Percentiles rank a stretch among this genome's conserved stretches.
These are phyloP conservation scores for Gracilaria caudata DNA, from an alignment of 23 red algal genomes.

Conservation along the genomic window DNA sequence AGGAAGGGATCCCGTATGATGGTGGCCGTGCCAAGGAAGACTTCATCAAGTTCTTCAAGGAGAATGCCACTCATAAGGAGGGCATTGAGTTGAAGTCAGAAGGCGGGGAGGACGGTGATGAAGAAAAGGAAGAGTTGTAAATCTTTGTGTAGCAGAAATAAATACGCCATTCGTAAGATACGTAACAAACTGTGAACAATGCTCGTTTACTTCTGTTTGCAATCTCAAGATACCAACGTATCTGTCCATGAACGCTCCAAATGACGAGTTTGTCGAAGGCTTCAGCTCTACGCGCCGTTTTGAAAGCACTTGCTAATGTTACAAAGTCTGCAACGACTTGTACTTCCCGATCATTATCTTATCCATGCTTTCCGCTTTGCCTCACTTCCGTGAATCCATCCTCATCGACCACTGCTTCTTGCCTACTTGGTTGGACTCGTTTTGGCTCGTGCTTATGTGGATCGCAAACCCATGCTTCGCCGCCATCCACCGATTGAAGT, in stretches of 20 bases:
- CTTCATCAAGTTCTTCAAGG: constrained; percentile 88
- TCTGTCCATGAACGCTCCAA: no score
- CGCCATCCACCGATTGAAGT: constrained; percentile 4
- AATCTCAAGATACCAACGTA: background rate
- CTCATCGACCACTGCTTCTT: constrained; percentile 21
- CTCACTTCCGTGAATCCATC: constrained; percentile 52
- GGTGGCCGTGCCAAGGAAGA: constrained; percentile 74
- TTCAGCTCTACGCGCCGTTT: no score
- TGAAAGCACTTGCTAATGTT: no score
- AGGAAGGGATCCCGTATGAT: constrained; percentile 62
- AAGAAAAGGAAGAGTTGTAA: constrained; percentile 89
- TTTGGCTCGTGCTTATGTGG: background rate
- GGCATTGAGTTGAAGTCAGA: constrained; percentile 53
- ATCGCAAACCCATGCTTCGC: constrained; percentile 5
- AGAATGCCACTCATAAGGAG: constrained; percentile 83
- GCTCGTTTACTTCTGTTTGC: constrained; percentile 9
- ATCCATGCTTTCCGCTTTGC: constrained; percentile 8
- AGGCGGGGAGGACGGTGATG: constrained; percentile 14
- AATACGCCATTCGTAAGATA: background rate
- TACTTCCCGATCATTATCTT: background rate
- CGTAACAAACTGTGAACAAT: background rate
- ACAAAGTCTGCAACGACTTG: no score
- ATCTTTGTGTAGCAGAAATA: constrained; percentile 44
- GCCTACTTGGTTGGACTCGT: background rate
- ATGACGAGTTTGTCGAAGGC: no score